Percentiles rank a stretch among this genome's conserved stretches.
These are phyloP conservation scores for Suillus hirtellus DNA, from an alignment of 768 basidiomycete genomes.

Conservation along the genomic window DNA sequence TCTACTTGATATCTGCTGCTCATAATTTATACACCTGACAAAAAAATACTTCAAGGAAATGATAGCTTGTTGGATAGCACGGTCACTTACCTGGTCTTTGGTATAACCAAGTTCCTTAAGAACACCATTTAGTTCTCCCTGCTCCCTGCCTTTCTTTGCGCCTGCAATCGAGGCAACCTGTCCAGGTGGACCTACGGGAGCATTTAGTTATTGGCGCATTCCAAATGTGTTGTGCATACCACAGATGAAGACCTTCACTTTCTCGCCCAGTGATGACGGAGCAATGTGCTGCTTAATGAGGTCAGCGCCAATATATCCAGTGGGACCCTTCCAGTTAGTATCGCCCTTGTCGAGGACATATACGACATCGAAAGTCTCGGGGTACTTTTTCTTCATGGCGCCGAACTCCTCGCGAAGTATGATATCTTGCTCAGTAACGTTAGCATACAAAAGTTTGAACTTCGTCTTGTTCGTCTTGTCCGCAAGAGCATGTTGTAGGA, in stretches of 20 bases:
- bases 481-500: slow-evolving; percentile 71
- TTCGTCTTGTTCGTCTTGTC: slow-evolving; percentile 87
- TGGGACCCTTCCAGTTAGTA: slow-evolving; percentile 57
- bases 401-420: slow-evolving; percentile 82
- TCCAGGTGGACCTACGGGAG: slow-evolving; percentile 65
- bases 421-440: slow-evolving; percentile 88
- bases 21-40: slow-evolving; percentile 45
- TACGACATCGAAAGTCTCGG: slow-evolving; percentile 74
- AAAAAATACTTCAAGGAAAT: slow-evolving; percentile 10
- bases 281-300: slow-evolving; percentile 75
- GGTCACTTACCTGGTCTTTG: slow-evolving; percentile 69
- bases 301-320: slow-evolving; percentile 74
- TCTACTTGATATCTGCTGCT: slow-evolving; percentile 6
- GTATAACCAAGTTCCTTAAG: slow-evolving; percentile 87
- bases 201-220: slow-evolving; percentile 7
- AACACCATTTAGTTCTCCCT: slow-evolving; percentile 80
- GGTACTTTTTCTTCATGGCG: slow-evolving; percentile 63
- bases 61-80: not conserved
- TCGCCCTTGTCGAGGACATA: slow-evolving; percentile 84
- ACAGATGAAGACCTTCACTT: slow-evolving; percentile 88
- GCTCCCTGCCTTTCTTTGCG: slow-evolving; percentile 84
- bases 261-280: slow-evolving; percentile 62
- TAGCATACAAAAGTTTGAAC: slow-evolving; percentile 90
- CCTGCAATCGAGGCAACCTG: slow-evolving; percentile 91
- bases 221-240: slow-evolving; percentile 47